Evolutionary conservation across 495 filamentous ascomycete species (phyloP).

Genomic region (Hypomontagnella submonticulosa): DNA sequence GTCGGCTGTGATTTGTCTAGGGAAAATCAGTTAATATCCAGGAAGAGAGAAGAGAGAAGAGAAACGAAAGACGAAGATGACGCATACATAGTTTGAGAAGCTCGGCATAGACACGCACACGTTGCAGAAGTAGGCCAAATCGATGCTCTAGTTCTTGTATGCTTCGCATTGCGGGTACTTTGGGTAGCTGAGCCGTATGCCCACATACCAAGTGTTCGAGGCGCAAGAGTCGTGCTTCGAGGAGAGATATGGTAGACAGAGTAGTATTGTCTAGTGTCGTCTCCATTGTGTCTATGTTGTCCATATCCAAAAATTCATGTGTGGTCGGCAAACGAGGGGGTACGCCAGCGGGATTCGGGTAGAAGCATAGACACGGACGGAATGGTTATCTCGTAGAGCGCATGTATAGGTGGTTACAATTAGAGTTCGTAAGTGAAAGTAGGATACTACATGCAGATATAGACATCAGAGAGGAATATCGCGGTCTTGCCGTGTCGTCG

Average conservation of each 20-base stretch:
- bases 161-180: slow-evolving; percentile 59
- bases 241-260: slow-evolving; percentile 74
- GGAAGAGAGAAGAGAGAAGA: background rate
- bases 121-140: slow-evolving; percentile 52
- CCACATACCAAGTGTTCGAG: slow-evolving; percentile 81
- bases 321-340: no score
- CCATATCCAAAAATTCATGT: background rate
- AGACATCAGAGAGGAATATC: no score
- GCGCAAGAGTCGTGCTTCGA: slow-evolving; percentile 78
- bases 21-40: slow-evolving; percentile 17
- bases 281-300: slow-evolving; percentile 53
- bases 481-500: no score
- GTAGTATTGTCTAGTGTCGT: slow-evolving; percentile 62
- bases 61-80: background rate
- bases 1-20: slow-evolving; percentile 58
- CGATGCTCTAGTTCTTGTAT: slow-evolving; percentile 73
- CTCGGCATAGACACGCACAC: slow-evolving; percentile 58
- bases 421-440: no score
- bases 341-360: no score
- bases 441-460: no score
- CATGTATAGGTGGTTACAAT: no score
- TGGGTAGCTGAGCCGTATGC: slow-evolving; percentile 52
- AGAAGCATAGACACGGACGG: no score
- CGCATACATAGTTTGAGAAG: slow-evolving; percentile 61
- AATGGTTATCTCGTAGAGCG: no score